phyloP scores from a whole-genome alignment of 1,139 yeast genomes.

The Debaryomyces fabryi region DNA sequence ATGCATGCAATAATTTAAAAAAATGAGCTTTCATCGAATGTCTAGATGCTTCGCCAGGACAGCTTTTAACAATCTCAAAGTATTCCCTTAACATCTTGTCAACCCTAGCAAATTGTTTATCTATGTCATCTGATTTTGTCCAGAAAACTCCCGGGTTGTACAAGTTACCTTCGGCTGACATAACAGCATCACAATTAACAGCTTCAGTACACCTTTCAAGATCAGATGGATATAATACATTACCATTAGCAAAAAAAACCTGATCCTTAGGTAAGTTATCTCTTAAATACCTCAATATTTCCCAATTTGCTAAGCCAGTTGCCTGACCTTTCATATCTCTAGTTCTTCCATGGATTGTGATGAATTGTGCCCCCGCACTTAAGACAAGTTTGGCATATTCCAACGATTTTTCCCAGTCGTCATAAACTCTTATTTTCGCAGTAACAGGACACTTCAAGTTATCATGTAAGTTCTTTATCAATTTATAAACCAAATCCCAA shows the following conservation, averaged over 20 bases:
- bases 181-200: conserved; percentile 83
- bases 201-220: conserved; percentile 58
- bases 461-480: conserved; percentile 73
- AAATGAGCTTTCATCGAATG: conserved; percentile 91
- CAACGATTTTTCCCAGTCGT: conserved; percentile 80
- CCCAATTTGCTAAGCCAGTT: conserved; percentile 96
- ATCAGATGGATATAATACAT: conserved; percentile 50
- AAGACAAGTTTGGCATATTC: conserved; percentile 91
- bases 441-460: conserved; percentile 87
- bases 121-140: conserved; percentile 54
- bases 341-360: conserved; percentile 94
- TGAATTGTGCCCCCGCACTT: conserved; percentile 91
- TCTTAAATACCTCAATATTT: conserved; percentile 67
- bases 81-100: conserved; percentile 84
- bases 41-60: conserved; percentile 74
- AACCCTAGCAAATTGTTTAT: conserved; percentile 80
- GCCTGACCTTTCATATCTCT: conserved; percentile 97
- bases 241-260: conserved; percentile 87
- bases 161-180: conserved; percentile 96
- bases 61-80: conserved; percentile 72
- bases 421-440: conserved; percentile 91
- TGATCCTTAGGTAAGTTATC: conserved; percentile 82
- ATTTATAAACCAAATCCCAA: conserved; percentile 77
- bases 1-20: conserved; percentile 81
- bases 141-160: conserved; percentile 93